A percentile compares a stretch with the other conserved stretches of the same genome.
phyloP scores from a whole-genome alignment of 768 basidiomycete species.

The Tephrocybe sp. region DNA sequence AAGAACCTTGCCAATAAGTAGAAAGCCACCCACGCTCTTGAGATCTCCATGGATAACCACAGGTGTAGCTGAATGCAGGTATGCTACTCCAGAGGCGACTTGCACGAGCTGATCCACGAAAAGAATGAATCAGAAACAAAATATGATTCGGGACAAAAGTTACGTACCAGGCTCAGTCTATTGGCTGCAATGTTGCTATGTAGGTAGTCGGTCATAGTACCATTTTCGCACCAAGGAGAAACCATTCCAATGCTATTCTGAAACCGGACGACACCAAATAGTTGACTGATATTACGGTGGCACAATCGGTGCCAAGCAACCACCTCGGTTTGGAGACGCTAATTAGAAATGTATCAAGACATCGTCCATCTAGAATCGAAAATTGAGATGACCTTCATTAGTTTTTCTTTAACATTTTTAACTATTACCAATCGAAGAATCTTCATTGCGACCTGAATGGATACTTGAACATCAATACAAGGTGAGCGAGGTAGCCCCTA shows the following conservation, averaged over 20 bases:
- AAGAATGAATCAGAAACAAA: neutral
- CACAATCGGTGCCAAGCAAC: conserved; percentile 57
- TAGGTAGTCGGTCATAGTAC: conserved; percentile 53
- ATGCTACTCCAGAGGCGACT: conserved; percentile 56
- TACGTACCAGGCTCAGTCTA: conserved; percentile 47
- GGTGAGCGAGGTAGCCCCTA: conserved; percentile 17
- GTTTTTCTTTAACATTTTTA: conserved; percentile 49
- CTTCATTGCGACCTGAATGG: conserved; percentile 55
- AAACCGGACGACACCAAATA: conserved; percentile 56
- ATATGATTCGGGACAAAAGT: neutral
- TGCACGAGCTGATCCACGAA: conserved; percentile 49
- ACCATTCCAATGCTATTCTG: conserved; percentile 60
- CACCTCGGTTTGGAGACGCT: conserved; percentile 60
- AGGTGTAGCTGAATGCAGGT: conserved; percentile 56
- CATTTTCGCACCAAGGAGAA: conserved; percentile 64
- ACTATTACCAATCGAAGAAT: conserved; percentile 53
- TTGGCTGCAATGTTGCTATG: conserved; percentile 40
- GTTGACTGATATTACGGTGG: conserved; percentile 53
- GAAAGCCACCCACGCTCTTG: conserved; percentile 47
- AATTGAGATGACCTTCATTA: conserved; percentile 40
- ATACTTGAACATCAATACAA: too few relatives aligned
- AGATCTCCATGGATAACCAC: conserved; percentile 61
- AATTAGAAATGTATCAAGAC: neutral
- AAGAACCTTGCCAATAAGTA: neutral
- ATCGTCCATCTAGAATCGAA: neutral